phyloP scores from a whole-genome alignment of 805 yeast genomes.

The Vanderwaltozyma tropicalis region DNA sequence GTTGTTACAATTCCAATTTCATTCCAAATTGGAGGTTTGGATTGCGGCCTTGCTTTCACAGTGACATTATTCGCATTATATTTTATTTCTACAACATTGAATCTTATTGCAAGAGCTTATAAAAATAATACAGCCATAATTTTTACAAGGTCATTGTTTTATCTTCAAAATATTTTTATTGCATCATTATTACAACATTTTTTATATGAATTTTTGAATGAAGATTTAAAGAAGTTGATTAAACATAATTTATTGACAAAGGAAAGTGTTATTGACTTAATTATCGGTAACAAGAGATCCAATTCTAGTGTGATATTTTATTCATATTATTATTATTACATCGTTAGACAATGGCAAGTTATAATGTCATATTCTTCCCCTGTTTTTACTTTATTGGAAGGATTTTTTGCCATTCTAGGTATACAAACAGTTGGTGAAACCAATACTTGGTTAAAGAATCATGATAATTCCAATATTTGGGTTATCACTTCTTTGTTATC shows the following conservation, averaged over 20 bases:
- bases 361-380: slow-evolving; percentile 76
- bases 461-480: slow-evolving; percentile 62
- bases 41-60: slow-evolving; percentile 81
- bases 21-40: slow-evolving; percentile 85
- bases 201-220: slow-evolving; percentile 41
- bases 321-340: slow-evolving; percentile 27
- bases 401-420: slow-evolving; percentile 82
- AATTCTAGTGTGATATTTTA: slow-evolving; percentile 18
- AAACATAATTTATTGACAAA: slow-evolving; percentile 18
- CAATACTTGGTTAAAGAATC: slow-evolving; percentile 47
- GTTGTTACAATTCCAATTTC: slow-evolving; percentile 83
- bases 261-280: slow-evolving; percentile 11
- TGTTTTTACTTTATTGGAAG: slow-evolving; percentile 79
- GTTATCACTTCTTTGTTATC: slow-evolving; percentile 60
- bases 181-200: slow-evolving; percentile 73
- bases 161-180: slow-evolving; percentile 69
- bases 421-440: slow-evolving; percentile 88
- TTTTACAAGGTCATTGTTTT: slow-evolving; percentile 42
- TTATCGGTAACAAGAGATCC: slow-evolving; percentile 11
- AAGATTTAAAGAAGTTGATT: slow-evolving; percentile 16
- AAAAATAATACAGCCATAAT: slow-evolving; percentile 15
- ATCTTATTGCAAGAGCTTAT: slow-evolving; percentile 37
- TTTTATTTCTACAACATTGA: slow-evolving; percentile 59
- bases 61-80: slow-evolving; percentile 62
- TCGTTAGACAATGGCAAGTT: slow-evolving; percentile 60